These are phyloP conservation scores for Solanum lignicaule DNA, from an alignment of 257 asterid species.

Conservation along the genomic window DNA sequence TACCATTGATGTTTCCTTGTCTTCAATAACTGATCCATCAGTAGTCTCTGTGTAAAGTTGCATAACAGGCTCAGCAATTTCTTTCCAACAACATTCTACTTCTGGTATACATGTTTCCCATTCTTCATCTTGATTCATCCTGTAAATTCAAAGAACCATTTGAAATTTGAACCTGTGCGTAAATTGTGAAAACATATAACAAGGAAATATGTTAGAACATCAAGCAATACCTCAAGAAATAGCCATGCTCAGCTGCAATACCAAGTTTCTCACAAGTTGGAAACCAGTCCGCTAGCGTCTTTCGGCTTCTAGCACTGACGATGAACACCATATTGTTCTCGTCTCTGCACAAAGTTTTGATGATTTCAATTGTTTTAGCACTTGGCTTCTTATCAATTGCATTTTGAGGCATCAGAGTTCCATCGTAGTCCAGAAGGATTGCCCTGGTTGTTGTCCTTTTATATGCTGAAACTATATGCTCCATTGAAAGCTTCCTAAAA, in stretches of 20 bases:
- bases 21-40: constrained; percentile 74
- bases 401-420: constrained; percentile 82
- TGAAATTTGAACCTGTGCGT: not conserved
- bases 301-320: constrained; percentile 57
- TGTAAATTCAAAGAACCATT: not conserved
- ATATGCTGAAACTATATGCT: constrained; percentile 82
- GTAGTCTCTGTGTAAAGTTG: constrained; percentile 78
- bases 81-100: constrained; percentile 81
- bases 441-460: constrained; percentile 59
- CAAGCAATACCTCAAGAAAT: constrained; percentile 44
- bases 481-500: constrained; percentile 73
- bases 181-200: not conserved
- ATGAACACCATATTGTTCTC: constrained; percentile 61
- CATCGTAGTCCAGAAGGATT: constrained; percentile 75
- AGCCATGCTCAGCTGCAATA: constrained; percentile 88
- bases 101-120: constrained; percentile 70
- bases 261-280: constrained; percentile 66
- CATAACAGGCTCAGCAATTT: constrained; percentile 88
- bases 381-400: constrained; percentile 79
- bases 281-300: constrained; percentile 53
- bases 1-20: constrained; percentile 71
- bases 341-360: constrained; percentile 53
- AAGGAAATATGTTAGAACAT: not conserved
- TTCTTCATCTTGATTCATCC: constrained; percentile 57
- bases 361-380: constrained; percentile 49